Base-by-base conservation (phyloP, 768 basidiomycete species). In the Amyloporia xantha region DNA sequence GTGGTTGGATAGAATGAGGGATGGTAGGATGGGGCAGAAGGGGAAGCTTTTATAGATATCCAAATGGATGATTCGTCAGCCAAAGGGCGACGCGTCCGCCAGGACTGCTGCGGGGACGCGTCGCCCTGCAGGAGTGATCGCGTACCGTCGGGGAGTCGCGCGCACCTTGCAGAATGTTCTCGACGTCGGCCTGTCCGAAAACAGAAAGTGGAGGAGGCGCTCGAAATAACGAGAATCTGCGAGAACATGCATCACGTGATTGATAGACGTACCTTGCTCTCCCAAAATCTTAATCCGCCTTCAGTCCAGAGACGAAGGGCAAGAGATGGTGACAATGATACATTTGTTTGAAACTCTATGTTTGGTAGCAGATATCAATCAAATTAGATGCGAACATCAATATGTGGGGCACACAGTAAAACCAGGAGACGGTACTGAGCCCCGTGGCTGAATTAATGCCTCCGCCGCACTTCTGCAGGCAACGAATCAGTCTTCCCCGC, bases 381-480 rank as follows among this genome's bases (percentile, higher is more conserved):
- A n/a, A n/a, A n/a, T n/a, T n/a, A n/a, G n/a, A n/a, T n/a, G n/a
- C n/a, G n/a, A n/a, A n/a, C n/a, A n/a, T n/a, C n/a, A n/a, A n/a
- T n/a, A 49, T 58, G 54, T 58, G 17, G 51, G 57, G 41, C 57
- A 58, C 20, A 15, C 49, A 53, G 54, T 53, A 50, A 51, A 55
- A 49, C 51, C 49, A 49, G 28, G 23, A 47, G 54, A 44, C 48
- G 24, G 35, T n/a, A 28, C 21, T 23, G 39, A 33, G 27, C 28
- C 54, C 36, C 27, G 30, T 35, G 47, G 49, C 47, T 53, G 47
- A 53, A 55, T 47, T 48, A 21, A 35, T 53, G 52, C 52, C 54
- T 51, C 43, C 27, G 28, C 46, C 30, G 26, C 44, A n/a, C n/a
- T n/a, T 9, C 44, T 19, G 38, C n/a, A 23, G 23, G 41, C 42